phyloP scores from a whole-genome alignment of 176 grass and related monocot species.

The Musa itinerans region DNA sequence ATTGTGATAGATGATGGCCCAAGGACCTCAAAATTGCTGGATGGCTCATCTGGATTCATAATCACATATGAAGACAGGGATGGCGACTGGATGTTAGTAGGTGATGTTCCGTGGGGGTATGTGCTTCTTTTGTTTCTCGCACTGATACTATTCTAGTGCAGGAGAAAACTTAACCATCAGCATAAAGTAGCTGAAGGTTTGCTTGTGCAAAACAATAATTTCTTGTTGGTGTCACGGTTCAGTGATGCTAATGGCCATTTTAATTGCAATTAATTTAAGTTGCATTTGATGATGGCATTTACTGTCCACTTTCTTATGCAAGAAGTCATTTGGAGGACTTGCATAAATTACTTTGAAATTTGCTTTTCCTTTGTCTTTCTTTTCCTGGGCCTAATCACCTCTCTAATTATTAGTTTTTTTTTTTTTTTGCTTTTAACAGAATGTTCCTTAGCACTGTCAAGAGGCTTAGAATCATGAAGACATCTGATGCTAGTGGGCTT shows the following conservation, averaged over 20 bases:
- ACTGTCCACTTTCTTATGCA: neutral
- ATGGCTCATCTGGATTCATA: neutral
- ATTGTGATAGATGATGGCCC: neutral
- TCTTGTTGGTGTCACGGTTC: neutral
- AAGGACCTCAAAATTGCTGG: slow-evolving; percentile 2
- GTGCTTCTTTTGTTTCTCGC: neutral
- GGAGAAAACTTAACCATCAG: neutral
- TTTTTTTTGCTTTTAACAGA: neutral
- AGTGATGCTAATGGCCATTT: neutral
- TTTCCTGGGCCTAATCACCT: neutral
- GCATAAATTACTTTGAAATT: neutral
- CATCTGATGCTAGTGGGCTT: neutral
- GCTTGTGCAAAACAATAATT: neutral
- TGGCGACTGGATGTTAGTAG: slow-evolving; percentile 11
- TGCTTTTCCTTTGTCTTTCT: neutral
- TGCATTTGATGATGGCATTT: neutral
- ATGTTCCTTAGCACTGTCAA: slow-evolving; percentile 3
- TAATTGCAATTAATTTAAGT: neutral
- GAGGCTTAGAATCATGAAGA: slow-evolving; percentile 10
- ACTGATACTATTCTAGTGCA: neutral
- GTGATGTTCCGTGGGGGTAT: slow-evolving; percentile 9
- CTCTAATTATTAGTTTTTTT: neutral
- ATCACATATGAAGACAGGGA: slow-evolving; percentile 10
- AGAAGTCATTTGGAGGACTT: neutral
- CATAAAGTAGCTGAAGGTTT: neutral